Base-by-base conservation (phyloP, 106 monocot genomes). In the Allium sativum region DNA sequence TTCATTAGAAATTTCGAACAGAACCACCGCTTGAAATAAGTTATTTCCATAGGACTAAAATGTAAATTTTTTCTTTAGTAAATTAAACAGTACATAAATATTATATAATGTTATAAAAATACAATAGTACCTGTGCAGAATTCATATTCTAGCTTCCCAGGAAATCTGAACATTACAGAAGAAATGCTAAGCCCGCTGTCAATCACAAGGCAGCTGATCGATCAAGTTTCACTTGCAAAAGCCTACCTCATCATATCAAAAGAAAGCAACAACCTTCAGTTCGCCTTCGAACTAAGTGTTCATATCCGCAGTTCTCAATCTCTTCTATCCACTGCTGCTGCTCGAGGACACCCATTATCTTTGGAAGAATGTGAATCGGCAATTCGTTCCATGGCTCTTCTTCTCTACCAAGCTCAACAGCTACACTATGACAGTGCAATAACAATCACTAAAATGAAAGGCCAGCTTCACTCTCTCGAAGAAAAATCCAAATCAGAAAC, bases 201-300 rank as follows among this genome's bases (percentile, higher is more conserved):
- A 8, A 52, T 70, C 67, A 78, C 70, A 8, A 72, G 81, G 21
- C 86, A 86, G 70, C 50, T 86, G 42, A 63, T 72, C 14, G 78
- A 81, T 54, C 86, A 86, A 67, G 81, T 86, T 18, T 81, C 73
- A 63, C 76, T 86, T n/a, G 86, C 75, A 41, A 86, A 86, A 53
- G 65, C 69, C 47, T 55, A 71, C 59, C 65, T 78, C 8, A 48
- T 76, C 42, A 73, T 86, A 8, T 68, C 86, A 7, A 86, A 86
- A 67, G 81, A 86, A 64, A 81, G 70, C 52, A 78, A 73, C 70
- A 78, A 81, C 56, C 69, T 73, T 21, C 78, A 70, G 63, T 74
- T 86, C 21, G 78, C 81, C 40, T 43, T 56, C 45, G 81, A 81
- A 55, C 53, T 86, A 53, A 72, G 69, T 48, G 19, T 55, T 14